Evolutionary conservation across 2,329 filamentous ascomycete genomes (phyloP), one percentile per base, ranked within the genome.

Genomic region (Neofusicoccum parvum): DNA sequence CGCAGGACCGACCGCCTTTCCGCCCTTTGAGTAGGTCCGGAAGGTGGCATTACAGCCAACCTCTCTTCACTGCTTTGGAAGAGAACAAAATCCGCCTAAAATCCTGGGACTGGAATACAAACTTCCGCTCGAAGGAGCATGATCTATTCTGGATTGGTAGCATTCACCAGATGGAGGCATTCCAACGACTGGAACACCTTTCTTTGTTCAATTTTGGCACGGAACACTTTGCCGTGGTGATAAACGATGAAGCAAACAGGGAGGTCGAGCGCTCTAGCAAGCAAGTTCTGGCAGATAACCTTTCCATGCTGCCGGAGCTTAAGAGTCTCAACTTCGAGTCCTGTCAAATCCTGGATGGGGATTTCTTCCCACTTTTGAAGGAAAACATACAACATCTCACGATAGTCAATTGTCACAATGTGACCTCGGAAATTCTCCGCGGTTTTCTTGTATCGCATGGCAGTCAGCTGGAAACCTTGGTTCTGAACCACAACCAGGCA

Each of bases 401-500:
- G 68, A 81, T 97, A 15, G 87, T 88, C 69, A 94, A 95, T 70
- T 97, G 93, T 73, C 89, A 89, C 78, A 87, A 91, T 67, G 78
- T 97, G 10, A 87, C 83, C 4, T 90, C 92, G 0, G 83, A 88
- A 3, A 84, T 88, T 66, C 79, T 97, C 23, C 80, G 82, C 32
- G 74, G 77, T 0, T 97, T 90, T 72, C 82, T 97, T 46, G 74
- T 81, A 5, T 85, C 85, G 0, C 88, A 92, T 70, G 94, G 93
- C 0, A 77, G 80, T 23, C 80, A 86, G n/a, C 80, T 98, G 23
- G 84, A 85, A 62, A 85, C 86, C 43, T 82, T 98, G 7, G 85
- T 83, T 1, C 80, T 97, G 5, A 86, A 90, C 62, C 91, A 96
- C 77, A 96, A 96, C 71, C 88, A 92, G 67, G 88, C 89, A 2